phyloP scores from a whole-genome alignment of 495 filamentous ascomycete genomes.

The Penicillium coprophilum region DNA sequence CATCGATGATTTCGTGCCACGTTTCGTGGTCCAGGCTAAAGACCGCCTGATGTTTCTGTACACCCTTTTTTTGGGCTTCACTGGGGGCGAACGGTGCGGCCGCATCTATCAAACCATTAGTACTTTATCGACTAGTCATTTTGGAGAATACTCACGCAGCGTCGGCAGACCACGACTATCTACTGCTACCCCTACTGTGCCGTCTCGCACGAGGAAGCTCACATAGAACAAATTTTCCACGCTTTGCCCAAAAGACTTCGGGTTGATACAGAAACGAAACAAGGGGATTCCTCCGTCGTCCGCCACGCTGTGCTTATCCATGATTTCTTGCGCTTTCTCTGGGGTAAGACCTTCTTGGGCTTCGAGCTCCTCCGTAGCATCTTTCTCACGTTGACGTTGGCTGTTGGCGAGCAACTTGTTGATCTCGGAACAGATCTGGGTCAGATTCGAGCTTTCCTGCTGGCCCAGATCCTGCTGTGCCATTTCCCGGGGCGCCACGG shows the following conservation, averaged over 20 bases:
- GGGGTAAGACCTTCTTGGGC: constrained; percentile 35
- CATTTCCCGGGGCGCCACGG: constrained; percentile 71
- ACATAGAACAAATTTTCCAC: constrained; percentile 97
- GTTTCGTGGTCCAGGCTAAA: constrained; percentile 78
- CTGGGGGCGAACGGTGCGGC: constrained; percentile 40
- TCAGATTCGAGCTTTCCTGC: constrained; percentile 72
- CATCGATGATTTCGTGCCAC: constrained; percentile 73
- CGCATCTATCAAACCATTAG: constrained; percentile 39
- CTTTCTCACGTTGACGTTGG: constrained; percentile 35
- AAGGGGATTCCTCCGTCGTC: constrained; percentile 67
- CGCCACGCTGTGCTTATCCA: constrained; percentile 57
- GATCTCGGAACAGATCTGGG: constrained; percentile 65
- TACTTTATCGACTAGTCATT: neutral
- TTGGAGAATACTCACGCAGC: constrained; percentile 57
- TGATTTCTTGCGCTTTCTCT: constrained; percentile 41
- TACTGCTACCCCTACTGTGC: constrained; percentile 61
- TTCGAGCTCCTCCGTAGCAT: constrained; percentile 32
- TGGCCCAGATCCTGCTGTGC: constrained; percentile 66
- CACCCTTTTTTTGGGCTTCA: constrained; percentile 48
- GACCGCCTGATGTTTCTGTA: constrained; percentile 76
- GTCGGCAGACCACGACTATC: constrained; percentile 68
- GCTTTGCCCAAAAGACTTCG: constrained; percentile 87
- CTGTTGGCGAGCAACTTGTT: constrained; percentile 43
- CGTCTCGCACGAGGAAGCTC: constrained; percentile 90
- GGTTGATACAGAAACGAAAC: constrained; percentile 85